Evolutionary conservation across 495 filamentous ascomycete genomes (phyloP), one percentile per base, ranked within the genome.

Genomic region (Cairneyella variabilis): DNA sequence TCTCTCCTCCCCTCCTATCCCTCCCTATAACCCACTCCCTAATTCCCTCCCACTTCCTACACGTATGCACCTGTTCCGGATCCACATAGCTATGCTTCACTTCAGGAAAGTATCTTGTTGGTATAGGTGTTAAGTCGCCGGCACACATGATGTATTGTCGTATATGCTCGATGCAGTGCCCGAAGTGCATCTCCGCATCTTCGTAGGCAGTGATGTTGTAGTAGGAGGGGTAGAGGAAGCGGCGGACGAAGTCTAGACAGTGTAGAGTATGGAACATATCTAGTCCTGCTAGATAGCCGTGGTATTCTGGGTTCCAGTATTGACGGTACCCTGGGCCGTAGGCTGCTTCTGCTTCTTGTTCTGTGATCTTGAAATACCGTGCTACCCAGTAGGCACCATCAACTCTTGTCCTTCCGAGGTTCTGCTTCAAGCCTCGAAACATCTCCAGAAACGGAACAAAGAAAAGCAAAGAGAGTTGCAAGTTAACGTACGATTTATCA

Each of bases 101-200:
- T 8, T 20, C 41, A 7, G 41, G 41, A 45, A 16, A 20, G 6
- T 20, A 45, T 16, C 21, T 45, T 20, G 41, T 45, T 45, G 41
- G 41, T 22, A 45, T 45, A 22, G 41, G 41, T 12, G 41, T 45
- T 6, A 45, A 45, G 41, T 45, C 41, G 25, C 41, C 41, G 25
- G 41, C 10, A 45, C 41, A 45, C 41, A 45, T 45, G 20, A 45
- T 45, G 11, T 20, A 45, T 20, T 45, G 41, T 8, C 41, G 41
- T 21, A 45, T 45, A 45, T 45, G 41, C 10, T 45, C 41, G 9
- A 45, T 45, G 22, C 41, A 45, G 25, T 45, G 41, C 20, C 20
- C 10, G 6, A 45, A 45, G 16, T 45, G 41, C 22, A 45, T 16
- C 21, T 45, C 20, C 11, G 14, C 21, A 14, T 32, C 28, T 32